Percentiles rank a stretch among this genome's conserved stretches.
phyloP scores from a whole-genome alignment of 257 asterid genomes.

The Ilex aquifolium region DNA sequence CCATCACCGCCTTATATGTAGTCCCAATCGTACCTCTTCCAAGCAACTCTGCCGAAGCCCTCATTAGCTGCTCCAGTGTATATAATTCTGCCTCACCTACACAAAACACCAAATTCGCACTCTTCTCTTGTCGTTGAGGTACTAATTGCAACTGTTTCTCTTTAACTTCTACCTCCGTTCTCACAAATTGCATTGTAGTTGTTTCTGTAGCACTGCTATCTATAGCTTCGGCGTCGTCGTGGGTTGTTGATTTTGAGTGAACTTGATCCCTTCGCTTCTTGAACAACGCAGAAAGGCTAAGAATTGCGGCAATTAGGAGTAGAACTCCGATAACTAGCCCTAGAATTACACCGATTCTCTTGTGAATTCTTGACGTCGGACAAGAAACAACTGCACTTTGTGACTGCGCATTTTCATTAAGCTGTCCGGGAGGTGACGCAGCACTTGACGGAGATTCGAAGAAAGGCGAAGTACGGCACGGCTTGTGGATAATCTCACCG shows the following conservation, averaged over 20 bases:
- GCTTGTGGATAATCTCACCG: constrained; percentile 68
- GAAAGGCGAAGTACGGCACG: constrained; percentile 63
- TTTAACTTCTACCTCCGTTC: constrained; percentile 15
- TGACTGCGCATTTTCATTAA: constrained; percentile 51
- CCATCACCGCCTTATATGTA: constrained; percentile 88
- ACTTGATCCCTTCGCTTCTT: constrained; percentile 31
- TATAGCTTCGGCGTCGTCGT: constrained; percentile 12
- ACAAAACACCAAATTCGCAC: constrained; percentile 64
- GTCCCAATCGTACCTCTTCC: constrained; percentile 99
- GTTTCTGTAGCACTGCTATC: constrained; percentile 1
- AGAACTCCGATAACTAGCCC: constrained; percentile 48
- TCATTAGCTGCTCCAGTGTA: constrained; percentile 70
- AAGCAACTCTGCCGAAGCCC: constrained; percentile 92
- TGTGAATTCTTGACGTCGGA: constrained; percentile 32
- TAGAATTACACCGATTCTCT: constrained; percentile 48
- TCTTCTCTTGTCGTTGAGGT: constrained; percentile 28
- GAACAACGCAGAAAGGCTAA: constrained; percentile 42
- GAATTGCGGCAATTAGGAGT: constrained; percentile 43
- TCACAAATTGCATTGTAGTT: constrained; percentile 13
- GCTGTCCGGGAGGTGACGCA: constrained; percentile 57
- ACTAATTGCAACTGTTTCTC: constrained; percentile 24
- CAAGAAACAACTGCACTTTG: constrained; percentile 41
- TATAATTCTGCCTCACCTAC: constrained; percentile 74
- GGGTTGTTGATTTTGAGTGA: constrained; percentile 15
- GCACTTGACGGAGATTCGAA: constrained; percentile 31